These are phyloP conservation scores for Cucurbita moschata DNA, from an alignment of 306 rosid genomes.

Conservation along the genomic window DNA sequence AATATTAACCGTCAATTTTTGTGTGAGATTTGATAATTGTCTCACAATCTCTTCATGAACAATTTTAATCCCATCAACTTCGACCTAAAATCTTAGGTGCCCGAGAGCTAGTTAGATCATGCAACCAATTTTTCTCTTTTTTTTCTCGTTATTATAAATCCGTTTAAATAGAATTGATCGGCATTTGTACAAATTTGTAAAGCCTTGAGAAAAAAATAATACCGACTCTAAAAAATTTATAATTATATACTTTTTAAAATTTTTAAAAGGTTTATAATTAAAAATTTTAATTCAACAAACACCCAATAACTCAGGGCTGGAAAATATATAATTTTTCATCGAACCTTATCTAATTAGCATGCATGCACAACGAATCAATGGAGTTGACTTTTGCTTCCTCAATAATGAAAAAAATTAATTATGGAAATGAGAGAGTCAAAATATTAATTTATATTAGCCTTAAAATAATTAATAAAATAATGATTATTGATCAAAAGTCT, in stretches of 20 bases:
- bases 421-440: background rate
- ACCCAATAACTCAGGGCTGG: background rate
- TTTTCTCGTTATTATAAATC: background rate
- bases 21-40: background rate
- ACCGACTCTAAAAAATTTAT: too few relatives aligned
- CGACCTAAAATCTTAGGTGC: background rate
- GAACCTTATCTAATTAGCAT: slow-evolving; percentile 1
- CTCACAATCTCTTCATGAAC: background rate
- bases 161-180: background rate
- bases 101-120: background rate
- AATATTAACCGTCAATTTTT: background rate
- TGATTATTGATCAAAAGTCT: background rate
- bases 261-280: too few relatives aligned
- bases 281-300: background rate
- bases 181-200: too few relatives aligned
- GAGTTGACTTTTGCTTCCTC: slow-evolving; percentile 3
- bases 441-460: background rate
- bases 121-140: background rate
- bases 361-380: background rate
- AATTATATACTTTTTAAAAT: too few relatives aligned
- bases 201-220: too few relatives aligned
- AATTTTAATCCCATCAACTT: background rate
- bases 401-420: background rate
- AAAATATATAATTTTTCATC: background rate
- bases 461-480: background rate